Evolutionary conservation across 2,329 filamentous ascomycete genomes (phyloP).

Genomic region (Endoconidiophora polonica): DNA sequence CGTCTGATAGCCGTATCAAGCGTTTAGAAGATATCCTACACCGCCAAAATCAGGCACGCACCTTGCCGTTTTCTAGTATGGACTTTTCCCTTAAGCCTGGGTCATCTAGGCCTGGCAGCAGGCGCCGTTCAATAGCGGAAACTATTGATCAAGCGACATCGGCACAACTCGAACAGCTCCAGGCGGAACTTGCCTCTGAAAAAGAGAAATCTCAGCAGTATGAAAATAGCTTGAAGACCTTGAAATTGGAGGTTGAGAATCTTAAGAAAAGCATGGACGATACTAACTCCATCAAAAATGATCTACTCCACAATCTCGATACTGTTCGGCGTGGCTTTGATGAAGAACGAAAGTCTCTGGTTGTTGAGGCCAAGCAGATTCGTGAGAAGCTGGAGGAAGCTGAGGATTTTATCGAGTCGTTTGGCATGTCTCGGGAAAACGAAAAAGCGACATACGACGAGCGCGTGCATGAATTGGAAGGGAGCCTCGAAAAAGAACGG

Average conservation of each 20-base stretch:
- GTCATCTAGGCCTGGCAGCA: constrained; percentile 28
- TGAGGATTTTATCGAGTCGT: constrained; percentile 80
- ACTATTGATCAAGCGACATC: neutral
- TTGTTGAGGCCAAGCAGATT: constrained; percentile 61
- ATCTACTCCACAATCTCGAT: constrained; percentile 88
- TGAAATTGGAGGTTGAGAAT: constrained; percentile 15
- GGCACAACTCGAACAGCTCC: constrained; percentile 34
- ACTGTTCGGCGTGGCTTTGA: constrained; percentile 78
- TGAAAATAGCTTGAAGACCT: constrained; percentile 51
- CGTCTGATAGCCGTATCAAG: constrained; percentile 76
- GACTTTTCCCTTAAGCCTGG: constrained; percentile 15
- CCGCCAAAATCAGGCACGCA: constrained; percentile 47
- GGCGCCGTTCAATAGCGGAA: constrained; percentile 22
- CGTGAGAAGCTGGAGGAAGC: constrained; percentile 69
- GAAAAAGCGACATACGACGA: constrained; percentile 57
- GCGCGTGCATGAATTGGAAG: constrained; percentile 48
- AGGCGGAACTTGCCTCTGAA: constrained; percentile 61
- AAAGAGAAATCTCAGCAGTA: constrained; percentile 49
- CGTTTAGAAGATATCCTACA: constrained; percentile 86
- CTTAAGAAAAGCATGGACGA: constrained; percentile 49
- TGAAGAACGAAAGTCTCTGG: constrained; percentile 66
- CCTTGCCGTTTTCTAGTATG: constrained; percentile 32
- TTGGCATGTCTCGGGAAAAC: constrained; percentile 68
- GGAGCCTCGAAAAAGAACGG: constrained; percentile 49
- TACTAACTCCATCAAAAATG: constrained; percentile 78